These are phyloP conservation scores for Zychaea mexicana DNA, from an alignment of 371 early-diverging fungal species.

Conservation along the genomic window DNA sequence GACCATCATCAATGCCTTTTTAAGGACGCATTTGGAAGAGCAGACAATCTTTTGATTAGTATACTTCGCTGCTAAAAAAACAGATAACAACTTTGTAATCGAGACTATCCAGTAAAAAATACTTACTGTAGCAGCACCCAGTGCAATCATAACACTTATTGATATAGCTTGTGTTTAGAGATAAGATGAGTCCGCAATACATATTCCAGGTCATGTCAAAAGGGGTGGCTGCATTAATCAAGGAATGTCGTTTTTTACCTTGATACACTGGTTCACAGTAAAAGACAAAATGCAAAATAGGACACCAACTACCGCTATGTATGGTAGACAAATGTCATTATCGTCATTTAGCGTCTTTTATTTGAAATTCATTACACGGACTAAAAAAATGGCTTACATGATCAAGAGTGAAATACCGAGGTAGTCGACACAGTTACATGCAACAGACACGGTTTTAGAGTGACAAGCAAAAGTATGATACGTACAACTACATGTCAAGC, in stretches of 20 bases:
- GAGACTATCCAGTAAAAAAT: not conserved
- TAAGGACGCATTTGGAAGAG: no score
- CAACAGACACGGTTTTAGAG: not conserved
- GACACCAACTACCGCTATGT: not conserved
- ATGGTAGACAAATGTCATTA: no score
- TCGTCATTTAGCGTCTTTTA: not conserved
- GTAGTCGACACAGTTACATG: not conserved
- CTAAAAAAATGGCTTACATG: not conserved
- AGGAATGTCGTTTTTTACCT: not conserved
- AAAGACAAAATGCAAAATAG: not conserved
- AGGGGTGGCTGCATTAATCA: no score
- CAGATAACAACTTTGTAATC: no score
- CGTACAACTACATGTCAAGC: not conserved
- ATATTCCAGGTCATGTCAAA: no score
- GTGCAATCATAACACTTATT: not conserved
- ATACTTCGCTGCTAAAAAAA: no score
- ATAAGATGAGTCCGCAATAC: no score
- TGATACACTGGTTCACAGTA: not conserved
- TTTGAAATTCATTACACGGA: not conserved
- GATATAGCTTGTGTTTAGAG: not conserved
- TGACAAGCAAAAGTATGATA: not conserved
- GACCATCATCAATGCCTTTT: not conserved
- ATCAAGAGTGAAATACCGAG: not conserved
- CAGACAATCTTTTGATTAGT: no score
- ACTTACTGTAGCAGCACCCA: not conserved